Evolutionary conservation across 306 rosid species (phyloP).

Genomic region (Vicia villosa): DNA sequence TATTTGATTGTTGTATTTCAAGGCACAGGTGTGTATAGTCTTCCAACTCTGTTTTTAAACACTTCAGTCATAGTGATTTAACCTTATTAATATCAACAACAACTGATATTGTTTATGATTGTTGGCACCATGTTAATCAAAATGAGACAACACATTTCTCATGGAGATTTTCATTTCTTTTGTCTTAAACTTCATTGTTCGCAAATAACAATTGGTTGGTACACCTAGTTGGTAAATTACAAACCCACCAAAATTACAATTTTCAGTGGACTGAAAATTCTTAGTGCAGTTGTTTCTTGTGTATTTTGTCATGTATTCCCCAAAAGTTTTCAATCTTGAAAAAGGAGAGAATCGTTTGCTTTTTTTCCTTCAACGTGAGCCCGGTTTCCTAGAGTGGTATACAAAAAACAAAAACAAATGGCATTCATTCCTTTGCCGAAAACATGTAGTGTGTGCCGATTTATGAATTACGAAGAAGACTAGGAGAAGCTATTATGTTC

Average conservation of each 20-base stretch:
- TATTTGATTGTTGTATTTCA: constrained; percentile 32
- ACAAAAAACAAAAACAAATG: not conserved
- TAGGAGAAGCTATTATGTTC: constrained; percentile 22
- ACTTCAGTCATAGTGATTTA: constrained; percentile 20
- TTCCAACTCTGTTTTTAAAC: constrained; percentile 9
- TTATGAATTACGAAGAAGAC: constrained; percentile 16
- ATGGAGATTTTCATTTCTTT: not conserved
- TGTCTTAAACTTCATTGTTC: constrained; percentile 9
- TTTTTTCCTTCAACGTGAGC: constrained; percentile 6
- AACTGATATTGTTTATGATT: not conserved
- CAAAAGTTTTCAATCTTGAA: not conserved
- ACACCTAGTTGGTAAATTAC: not conserved
- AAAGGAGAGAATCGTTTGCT: not conserved
- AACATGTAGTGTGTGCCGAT: constrained; percentile 15
- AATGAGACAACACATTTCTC: constrained; percentile 18
- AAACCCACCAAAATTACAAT: not conserved
- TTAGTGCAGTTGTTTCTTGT: constrained; percentile 15
- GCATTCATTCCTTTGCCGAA: constrained; percentile 26
- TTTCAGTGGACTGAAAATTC: not conserved
- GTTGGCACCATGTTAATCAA: constrained; percentile 8
- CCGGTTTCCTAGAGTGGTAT: constrained; percentile 7
- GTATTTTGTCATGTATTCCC: not conserved
- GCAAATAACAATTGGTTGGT: constrained; percentile 17
- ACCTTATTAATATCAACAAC: constrained; percentile 7
- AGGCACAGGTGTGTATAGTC: constrained; percentile 51